Evolutionary conservation across 1,139 yeast species (phyloP), one percentile per base, ranked within the genome.

Genomic region (Hemisphaericaspora xylofermentans): DNA sequence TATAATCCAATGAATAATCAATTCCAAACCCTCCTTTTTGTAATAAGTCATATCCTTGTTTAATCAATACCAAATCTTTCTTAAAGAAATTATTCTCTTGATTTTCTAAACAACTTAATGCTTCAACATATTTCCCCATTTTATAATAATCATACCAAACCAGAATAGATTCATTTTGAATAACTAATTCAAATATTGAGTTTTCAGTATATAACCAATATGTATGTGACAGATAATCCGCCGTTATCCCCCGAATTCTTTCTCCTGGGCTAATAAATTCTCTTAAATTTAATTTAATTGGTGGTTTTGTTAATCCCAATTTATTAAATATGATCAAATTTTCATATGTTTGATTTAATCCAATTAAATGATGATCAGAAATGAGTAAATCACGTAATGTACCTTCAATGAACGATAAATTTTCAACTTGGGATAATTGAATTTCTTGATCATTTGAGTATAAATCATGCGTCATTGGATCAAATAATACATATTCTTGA

Each of bases 91-190:
- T 42, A 8, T 46, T 46, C 6, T 47, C 51, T 10, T 49, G 53
- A 53, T 47, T 51, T 9, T 58, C 60, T 6, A 82, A 54, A 13
- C 79, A 63, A 2, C 63, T 53, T 36, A 89, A 64, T 0, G 98
- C 97, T 40, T 80, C 80, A 14, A 83, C 86, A 59, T 73, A 91
- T 43, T 78, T 71, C 1, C 79, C 76, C 54, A 78, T 71, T 33
- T 76, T 78, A 43, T 85, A 71, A 57, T 87, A 74, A 6, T 84
- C 74, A 46, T 76, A 77, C 96, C 97, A 88, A 3, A 89, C 82
- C 18, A 87, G 84, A 5, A 74, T 66, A 6, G 81, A 71, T 57
- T 93, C 98, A 50, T 85, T 76, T 25, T 72, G 75, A 8, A 87
- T 68, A 3, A 87, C 72, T 8, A 94, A 63, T 57, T 94, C 60